Conservation (phyloP, 2,329 filamentous ascomycete genomes). For the Scortechinia acanthostroma region DNA sequence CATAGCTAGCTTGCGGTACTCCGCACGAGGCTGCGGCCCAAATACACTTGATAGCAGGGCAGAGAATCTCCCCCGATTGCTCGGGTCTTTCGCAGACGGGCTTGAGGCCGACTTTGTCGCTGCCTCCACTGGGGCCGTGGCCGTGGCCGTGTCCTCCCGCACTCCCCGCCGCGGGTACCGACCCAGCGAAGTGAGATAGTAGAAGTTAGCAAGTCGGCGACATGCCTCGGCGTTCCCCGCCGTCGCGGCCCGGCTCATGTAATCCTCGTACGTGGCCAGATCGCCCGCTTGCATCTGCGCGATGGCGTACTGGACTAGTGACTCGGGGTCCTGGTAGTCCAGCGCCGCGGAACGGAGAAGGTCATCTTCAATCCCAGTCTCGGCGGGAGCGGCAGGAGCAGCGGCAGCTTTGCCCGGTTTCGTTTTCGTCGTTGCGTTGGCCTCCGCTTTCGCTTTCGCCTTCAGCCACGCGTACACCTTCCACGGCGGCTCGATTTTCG, state of each 20-base stretch:
- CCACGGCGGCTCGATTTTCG: not conserved
- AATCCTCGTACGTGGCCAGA: not conserved
- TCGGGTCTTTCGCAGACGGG: no score
- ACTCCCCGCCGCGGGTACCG: slow-evolving; percentile 2
- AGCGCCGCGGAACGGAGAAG: not conserved
- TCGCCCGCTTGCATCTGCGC: not conserved
- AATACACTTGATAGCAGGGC: no score
- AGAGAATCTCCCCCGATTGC: not conserved
- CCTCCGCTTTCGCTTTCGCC: not conserved
- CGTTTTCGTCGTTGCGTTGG: not conserved
- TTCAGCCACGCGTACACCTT: not conserved
- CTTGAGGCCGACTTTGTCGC: no score
- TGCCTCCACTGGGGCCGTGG: slow-evolving; percentile 6
- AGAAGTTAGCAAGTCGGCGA: not conserved
- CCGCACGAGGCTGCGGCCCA: not conserved
- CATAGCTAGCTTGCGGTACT: not conserved
- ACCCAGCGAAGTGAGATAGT: not conserved
- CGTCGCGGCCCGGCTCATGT: not conserved
- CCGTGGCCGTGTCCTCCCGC: slow-evolving; percentile 6
- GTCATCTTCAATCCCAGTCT: no score
- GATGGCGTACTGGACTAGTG: not conserved
- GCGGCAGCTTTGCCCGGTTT: not conserved
- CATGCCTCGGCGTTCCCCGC: not conserved
- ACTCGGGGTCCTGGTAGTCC: not conserved
- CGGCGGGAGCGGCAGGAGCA: not conserved